These are phyloP conservation scores for Suillus bovinus DNA, from an alignment of 768 basidiomycete species.

Conservation along the genomic window DNA sequence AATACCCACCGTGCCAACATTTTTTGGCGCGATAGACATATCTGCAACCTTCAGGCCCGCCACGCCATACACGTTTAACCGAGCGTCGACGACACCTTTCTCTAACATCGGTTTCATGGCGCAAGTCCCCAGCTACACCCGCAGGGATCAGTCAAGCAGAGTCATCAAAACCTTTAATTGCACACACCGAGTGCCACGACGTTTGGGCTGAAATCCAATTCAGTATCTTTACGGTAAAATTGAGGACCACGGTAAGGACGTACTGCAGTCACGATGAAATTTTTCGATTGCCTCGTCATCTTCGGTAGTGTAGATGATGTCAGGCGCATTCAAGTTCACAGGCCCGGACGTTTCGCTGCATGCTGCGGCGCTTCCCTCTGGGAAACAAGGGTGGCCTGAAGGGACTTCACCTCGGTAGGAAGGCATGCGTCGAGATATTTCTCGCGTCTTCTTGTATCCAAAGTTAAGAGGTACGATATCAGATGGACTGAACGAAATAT, in stretches of 20 bases:
- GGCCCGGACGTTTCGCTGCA: slow-evolving; percentile 22
- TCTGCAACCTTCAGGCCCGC: slow-evolving; percentile 60
- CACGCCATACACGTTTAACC: slow-evolving; percentile 63
- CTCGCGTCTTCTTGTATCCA: slow-evolving; percentile 30
- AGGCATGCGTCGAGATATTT: slow-evolving; percentile 41
- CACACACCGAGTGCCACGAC: slow-evolving; percentile 46
- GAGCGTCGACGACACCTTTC: slow-evolving; percentile 62
- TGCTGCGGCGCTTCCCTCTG: slow-evolving; percentile 28
- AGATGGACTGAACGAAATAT: too few species aligned
- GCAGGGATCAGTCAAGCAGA: slow-evolving; percentile 17
- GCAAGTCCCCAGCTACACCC: slow-evolving; percentile 57
- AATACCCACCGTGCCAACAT: slow-evolving; percentile 30
- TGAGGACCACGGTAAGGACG: background rate
- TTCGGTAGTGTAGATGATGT: slow-evolving; percentile 34
- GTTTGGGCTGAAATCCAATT: slow-evolving; percentile 33
- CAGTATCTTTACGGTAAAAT: background rate
- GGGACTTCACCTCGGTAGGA: slow-evolving; percentile 37
- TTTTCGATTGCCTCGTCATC: slow-evolving; percentile 37
- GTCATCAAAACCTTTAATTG: background rate
- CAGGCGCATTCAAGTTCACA: slow-evolving; percentile 26
- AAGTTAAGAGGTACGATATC: slow-evolving; percentile 25
- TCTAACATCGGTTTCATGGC: slow-evolving; percentile 61
- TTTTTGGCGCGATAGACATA: slow-evolving; percentile 38
- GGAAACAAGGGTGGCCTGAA: slow-evolving; percentile 17
- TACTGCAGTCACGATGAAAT: slow-evolving; percentile 24